Base-by-base conservation (phyloP, 2,329 filamentous ascomycete genomes). In the Paraphoma sp. region DNA sequence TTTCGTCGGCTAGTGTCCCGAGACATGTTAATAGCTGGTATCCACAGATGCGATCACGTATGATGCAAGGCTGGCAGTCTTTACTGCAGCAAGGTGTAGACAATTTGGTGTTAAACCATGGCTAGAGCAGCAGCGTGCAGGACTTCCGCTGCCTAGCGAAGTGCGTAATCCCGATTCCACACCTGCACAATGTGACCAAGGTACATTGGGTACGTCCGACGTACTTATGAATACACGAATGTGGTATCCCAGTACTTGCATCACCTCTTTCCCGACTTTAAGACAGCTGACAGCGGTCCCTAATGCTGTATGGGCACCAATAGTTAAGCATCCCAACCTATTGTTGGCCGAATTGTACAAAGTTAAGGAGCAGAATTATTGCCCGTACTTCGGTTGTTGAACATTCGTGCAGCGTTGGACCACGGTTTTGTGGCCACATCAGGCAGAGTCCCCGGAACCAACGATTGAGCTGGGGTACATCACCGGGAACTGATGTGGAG, bases 221-320 rank as follows among this genome's bases (percentile, higher is more conserved):
- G 40, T 42, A n/a, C 16, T 42, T 42, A 42, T 10, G 14, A 4
- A 10, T 3, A 42, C 14, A 2, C 16, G 16, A 11, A n/a, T 9
- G 44, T 23, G 28, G 10, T 31, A 30, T 16, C 62, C 65, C 53
- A 48, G 59, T 51, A 56, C 51, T 45, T 65, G 55, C 64, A 66
- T 53, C 44, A 52, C 45, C 48, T 56, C 54, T 52, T 62, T 61
- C 65, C 63, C 61, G 57, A 45, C 50, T 55, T 55, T 53, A 58
- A 62, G 55, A 59, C 53, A 54, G 58, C 46, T 63, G 43, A 41
- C 40, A 54, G 57, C 51, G 53, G 55, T 56, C 65, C 61, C 68
- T 69, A 68, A 69, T 65, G 65, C 64, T 62, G 36, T 58, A 38
- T 52, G 46, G 36, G 48, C 56, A 57, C 54, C 46, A 60, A 49